These are phyloP conservation scores for Nicotiana knightiana DNA, from an alignment of 257 asterid genomes.

Conservation along the genomic window DNA sequence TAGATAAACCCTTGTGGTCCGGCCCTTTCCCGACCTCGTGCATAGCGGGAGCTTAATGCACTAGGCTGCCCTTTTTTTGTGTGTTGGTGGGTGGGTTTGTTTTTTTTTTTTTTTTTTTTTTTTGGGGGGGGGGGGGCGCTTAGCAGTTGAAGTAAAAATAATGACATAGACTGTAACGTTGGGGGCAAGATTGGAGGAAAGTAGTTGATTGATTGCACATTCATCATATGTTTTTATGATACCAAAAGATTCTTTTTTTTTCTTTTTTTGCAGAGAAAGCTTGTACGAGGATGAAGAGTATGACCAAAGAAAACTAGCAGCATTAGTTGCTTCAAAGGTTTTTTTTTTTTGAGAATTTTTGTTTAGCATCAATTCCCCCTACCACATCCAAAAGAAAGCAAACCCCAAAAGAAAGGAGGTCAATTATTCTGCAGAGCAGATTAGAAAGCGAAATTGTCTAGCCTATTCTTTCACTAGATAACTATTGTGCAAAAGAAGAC, in stretches of 20 bases:
- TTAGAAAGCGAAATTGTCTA: neutral
- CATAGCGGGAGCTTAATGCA: no score
- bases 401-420: neutral
- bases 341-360: neutral
- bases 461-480: neutral
- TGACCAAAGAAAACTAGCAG: constrained; percentile 73
- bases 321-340: constrained; percentile 83
- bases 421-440: neutral
- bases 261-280: constrained; percentile 47
- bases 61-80: no score
- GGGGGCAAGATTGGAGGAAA: neutral
- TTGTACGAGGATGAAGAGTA: constrained; percentile 71
- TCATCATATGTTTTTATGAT: neutral
- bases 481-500: neutral
- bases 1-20: no score
- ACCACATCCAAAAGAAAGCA: neutral
- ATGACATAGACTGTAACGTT: neutral
- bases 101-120: no score
- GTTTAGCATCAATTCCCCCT: neutral
- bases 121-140: no score
- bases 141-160: neutral
- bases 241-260: neutral
- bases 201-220: neutral
- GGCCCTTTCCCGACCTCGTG: no score
- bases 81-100: no score